Evolutionary conservation across 331 rosid species (phyloP), one percentile per base, ranked within the genome.

Genomic region (Arachis monticola): DNA sequence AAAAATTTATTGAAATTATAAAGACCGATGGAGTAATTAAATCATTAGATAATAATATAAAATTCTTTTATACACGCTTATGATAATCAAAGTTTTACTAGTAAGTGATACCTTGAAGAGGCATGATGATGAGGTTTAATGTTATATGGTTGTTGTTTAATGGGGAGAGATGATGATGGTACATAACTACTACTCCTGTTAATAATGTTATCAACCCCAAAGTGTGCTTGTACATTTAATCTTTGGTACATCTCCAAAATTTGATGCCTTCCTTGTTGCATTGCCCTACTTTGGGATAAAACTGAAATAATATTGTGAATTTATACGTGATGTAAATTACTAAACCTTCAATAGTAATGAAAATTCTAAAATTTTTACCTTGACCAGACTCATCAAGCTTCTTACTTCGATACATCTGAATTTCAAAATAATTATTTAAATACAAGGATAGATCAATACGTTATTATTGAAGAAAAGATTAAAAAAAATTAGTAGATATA

Each of bases 321-420:
- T 31, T 64, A 51, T 70, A 78, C 51, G 41, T 59, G 1, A 53
- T 38, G 27, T 4, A 66, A 71, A 48, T 7, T 31, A 42, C 68
- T 70, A 69, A 53, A 38, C 5, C 41, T 38, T 38, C 6, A 60
- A 10, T 10, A 51, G 14, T 73, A 31, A 3, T 38, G 58, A 44
- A 56, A 11, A 63, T 70, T 70, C 35, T 50, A 2, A 68, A 48
- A 11, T 6, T 11, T 11, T 64, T 80, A 93, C 98, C 98, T 91
- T 86, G 96, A 76, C 96, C 98, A 53, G 87, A 73, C 73, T 88
- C 92, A 53, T 90, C 97, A 74, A 91, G 90, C 80, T 90, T 93
- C 82, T 91, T 93, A 82, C 96, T 91, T 69, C 98, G 83, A 61
- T 93, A 93, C 97, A 93, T 91, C 93, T 92, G 86, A 84, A 45